These are phyloP conservation scores for Plasmodium cynomolgi DNA, from an alignment of 169 alveolate genomes.

Conservation along the genomic window DNA sequence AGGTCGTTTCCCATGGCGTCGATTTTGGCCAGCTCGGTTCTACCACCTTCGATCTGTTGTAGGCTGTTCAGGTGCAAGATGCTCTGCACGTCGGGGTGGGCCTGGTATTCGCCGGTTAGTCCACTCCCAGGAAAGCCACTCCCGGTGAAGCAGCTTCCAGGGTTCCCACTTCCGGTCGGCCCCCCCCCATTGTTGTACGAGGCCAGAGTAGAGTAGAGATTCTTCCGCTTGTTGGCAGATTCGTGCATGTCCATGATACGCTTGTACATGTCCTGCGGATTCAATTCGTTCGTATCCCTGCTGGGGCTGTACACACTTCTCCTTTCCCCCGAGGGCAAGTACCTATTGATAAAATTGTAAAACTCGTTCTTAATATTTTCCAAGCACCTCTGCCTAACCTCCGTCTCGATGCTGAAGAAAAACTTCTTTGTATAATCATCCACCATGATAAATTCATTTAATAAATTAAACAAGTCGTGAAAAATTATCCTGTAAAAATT, in stretches of 20 bases:
- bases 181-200: background rate
- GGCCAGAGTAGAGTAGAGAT: conserved; percentile 2
- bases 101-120: background rate
- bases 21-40: conserved; percentile 11
- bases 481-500: conserved; percentile 54
- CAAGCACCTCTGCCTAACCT: conserved; percentile 49
- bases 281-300: background rate
- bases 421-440: conserved; percentile 62
- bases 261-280: background rate
- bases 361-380: conserved; percentile 66
- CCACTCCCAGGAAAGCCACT: background rate
- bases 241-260: background rate
- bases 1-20: conserved; percentile 12
- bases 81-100: background rate
- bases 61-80: background rate
- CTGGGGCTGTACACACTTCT: background rate
- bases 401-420: conserved; percentile 62
- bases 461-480: conserved; percentile 38
- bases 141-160: background rate
- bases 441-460: conserved; percentile 68
- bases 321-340: conserved; percentile 15
- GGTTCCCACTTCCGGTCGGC: background rate
- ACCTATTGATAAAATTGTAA: conserved; percentile 46
- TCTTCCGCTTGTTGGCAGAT: background rate
- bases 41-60: background rate